Percentiles rank a stretch among this genome's conserved stretches.
phyloP scores from a whole-genome alignment of 1,284 basidiomycete genomes.

The Rhodotorula sp. region DNA sequence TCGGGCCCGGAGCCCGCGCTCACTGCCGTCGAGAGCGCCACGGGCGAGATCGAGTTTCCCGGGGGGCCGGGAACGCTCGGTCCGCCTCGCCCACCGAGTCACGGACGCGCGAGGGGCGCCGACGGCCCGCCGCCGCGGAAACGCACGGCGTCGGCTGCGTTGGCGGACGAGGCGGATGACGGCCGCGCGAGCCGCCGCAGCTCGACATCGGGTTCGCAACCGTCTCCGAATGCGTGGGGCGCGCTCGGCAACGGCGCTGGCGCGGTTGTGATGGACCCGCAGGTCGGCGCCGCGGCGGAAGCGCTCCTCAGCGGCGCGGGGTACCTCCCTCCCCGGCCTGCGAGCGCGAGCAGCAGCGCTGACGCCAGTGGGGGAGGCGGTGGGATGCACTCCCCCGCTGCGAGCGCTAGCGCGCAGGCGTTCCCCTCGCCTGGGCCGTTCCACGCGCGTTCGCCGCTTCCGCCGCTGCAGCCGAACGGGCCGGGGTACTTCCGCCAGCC shows the following conservation, averaged over 20 bases:
- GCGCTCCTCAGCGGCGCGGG: background rate
- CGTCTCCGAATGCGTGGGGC: background rate
- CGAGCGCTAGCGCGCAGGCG: too few species aligned
- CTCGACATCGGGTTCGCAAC: background rate
- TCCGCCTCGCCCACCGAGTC: too few species aligned
- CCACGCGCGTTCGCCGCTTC: too few species aligned
- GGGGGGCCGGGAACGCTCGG: too few species aligned
- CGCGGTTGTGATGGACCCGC: background rate
- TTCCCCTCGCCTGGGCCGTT: too few species aligned
- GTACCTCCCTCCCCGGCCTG: too few species aligned
- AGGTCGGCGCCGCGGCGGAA: background rate
- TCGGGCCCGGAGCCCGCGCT: slow-evolving; percentile 7
- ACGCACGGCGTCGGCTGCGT: background rate
- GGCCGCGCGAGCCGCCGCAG: background rate
- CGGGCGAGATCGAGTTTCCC: background rate
- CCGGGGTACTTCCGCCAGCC: too few species aligned
- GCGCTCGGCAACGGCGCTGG: too few species aligned
- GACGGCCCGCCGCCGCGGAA: background rate
- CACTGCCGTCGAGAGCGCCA: background rate
- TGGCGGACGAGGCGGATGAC: background rate
- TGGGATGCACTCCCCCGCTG: too few species aligned
- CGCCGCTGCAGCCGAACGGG: too few species aligned
- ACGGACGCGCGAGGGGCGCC: background rate
- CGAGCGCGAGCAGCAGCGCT: background rate
- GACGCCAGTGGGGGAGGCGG: background rate